Evolutionary conservation across 1,284 basidiomycete genomes (phyloP).

Genomic region (Melampsora allii-populina): DNA sequence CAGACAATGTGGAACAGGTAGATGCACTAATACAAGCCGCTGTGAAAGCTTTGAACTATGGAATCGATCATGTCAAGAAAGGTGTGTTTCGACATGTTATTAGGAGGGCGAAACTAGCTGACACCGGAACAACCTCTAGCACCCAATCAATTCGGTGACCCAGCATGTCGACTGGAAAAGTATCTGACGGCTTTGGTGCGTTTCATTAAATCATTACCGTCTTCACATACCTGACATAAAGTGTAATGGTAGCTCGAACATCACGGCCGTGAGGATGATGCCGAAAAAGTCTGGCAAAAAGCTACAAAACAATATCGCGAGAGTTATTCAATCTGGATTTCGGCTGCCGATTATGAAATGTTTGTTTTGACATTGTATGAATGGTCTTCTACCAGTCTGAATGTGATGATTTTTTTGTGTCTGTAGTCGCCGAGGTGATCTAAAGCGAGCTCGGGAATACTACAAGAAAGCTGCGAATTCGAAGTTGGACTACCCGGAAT

Average conservation of each 20-base stretch:
- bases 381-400: not conserved
- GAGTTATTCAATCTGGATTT: slow-evolving; percentile 31
- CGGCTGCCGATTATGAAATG: slow-evolving; percentile 41
- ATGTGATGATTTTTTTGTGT: not conserved
- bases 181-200: slow-evolving; percentile 32
- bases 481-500: slow-evolving; percentile 42
- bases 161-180: slow-evolving; percentile 37
- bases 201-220: not conserved
- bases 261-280: slow-evolving; percentile 33
- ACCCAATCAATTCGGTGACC: slow-evolving; percentile 26
- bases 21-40: slow-evolving; percentile 10
- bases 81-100: not conserved
- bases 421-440: slow-evolving; percentile 30
- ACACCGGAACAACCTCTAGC: not conserved
- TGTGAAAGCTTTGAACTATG: slow-evolving; percentile 21
- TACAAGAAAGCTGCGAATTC: slow-evolving; percentile 43
- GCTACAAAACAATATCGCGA: slow-evolving; percentile 42
- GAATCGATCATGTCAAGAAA: slow-evolving; percentile 39
- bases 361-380: slow-evolving; percentile 1
- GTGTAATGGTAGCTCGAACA: slow-evolving; percentile 17
- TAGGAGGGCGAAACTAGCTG: not conserved
- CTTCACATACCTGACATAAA: not conserved
- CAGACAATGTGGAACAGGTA: slow-evolving; percentile 29
- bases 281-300: slow-evolving; percentile 39
- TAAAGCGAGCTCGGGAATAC: slow-evolving; percentile 40